Evolutionary conservation across 352 stramenopile species (phyloP).

Genomic region (Phytophthora pluvialis): DNA sequence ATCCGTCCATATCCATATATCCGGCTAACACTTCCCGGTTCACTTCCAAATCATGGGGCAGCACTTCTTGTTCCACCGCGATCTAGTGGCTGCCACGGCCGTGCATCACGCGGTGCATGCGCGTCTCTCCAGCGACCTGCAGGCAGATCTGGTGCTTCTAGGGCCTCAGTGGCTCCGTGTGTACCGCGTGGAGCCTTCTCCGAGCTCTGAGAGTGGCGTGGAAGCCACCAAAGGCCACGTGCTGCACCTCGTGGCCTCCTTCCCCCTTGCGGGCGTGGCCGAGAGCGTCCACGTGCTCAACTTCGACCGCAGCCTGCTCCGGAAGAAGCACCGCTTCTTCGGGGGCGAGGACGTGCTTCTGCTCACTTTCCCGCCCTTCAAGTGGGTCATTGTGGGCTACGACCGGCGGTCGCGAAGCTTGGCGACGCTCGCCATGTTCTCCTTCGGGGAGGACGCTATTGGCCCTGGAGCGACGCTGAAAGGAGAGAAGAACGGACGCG

Average conservation of each 20-base stretch:
- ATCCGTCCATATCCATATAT: background rate
- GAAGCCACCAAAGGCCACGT: slow-evolving; percentile 59
- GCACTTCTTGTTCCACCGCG: slow-evolving; percentile 86
- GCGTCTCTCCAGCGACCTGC: slow-evolving; percentile 69
- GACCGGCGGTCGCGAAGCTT: slow-evolving; percentile 57
- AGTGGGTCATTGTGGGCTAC: slow-evolving; percentile 85
- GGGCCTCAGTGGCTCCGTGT: slow-evolving; percentile 78
- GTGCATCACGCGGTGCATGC: slow-evolving; percentile 78
- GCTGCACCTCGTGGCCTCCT: slow-evolving; percentile 74
- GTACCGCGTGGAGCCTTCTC: slow-evolving; percentile 80
- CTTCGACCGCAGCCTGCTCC: slow-evolving; percentile 66
- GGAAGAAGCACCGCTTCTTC: slow-evolving; percentile 77
- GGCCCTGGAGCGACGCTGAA: slow-evolving; percentile 82
- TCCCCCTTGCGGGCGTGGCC: slow-evolving; percentile 73
- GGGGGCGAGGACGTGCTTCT: slow-evolving; percentile 78
- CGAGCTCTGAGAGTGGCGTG: slow-evolving; percentile 4
- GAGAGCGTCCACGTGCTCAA: slow-evolving; percentile 77
- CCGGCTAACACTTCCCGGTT: background rate
- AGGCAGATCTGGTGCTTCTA: slow-evolving; percentile 76
- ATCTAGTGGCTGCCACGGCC: slow-evolving; percentile 79
- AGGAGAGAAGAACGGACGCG: slow-evolving; percentile 75
- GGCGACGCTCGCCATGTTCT: slow-evolving; percentile 79
- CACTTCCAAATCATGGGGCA: slow-evolving; percentile 57
- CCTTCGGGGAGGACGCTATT: slow-evolving; percentile 83
- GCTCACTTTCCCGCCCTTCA: slow-evolving; percentile 76